These are phyloP conservation scores for Botrytis porri DNA, from an alignment of 2,329 filamentous ascomycete species.

Conservation along the genomic window DNA sequence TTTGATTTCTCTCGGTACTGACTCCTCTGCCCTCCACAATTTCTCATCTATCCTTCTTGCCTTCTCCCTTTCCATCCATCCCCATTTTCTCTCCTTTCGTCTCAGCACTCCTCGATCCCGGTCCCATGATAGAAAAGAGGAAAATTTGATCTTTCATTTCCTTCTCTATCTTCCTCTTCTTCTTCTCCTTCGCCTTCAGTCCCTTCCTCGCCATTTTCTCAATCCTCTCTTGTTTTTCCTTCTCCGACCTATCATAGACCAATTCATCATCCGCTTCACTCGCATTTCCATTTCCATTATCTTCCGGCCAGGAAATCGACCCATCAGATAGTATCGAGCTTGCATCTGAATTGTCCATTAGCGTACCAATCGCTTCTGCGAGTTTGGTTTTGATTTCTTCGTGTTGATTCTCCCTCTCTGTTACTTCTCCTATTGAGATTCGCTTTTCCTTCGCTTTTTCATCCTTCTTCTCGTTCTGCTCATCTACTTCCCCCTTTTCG, in stretches of 20 bases:
- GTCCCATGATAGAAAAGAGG: constrained; percentile 28
- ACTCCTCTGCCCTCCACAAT: background rate
- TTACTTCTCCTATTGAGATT: background rate
- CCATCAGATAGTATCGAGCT: constrained; percentile 4
- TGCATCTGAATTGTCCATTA: background rate
- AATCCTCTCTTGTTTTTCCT: background rate
- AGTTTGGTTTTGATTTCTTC: constrained; percentile 19
- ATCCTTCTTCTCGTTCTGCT: constrained; percentile 22
- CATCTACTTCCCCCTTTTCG: constrained; percentile 17
- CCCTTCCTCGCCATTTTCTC: background rate
- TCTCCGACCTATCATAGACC: background rate
- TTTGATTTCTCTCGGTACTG: background rate
- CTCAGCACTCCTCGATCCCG: background rate
- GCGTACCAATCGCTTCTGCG: background rate
- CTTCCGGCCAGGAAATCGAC: constrained; percentile 5
- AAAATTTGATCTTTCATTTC: constrained; percentile 30
- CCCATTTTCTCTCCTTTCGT: background rate
- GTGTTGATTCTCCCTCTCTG: constrained; percentile 16
- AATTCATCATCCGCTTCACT: constrained; percentile 10
- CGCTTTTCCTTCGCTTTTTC: constrained; percentile 17
- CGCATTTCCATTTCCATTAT: background rate
- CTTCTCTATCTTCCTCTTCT: constrained; percentile 20
- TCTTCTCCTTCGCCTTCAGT: constrained; percentile 18
- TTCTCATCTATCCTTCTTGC: background rate
- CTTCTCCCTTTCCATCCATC: background rate